Conservation (phyloP, 1,284 basidiomycete species). For the Cystobasidium slooffiae region DNA sequence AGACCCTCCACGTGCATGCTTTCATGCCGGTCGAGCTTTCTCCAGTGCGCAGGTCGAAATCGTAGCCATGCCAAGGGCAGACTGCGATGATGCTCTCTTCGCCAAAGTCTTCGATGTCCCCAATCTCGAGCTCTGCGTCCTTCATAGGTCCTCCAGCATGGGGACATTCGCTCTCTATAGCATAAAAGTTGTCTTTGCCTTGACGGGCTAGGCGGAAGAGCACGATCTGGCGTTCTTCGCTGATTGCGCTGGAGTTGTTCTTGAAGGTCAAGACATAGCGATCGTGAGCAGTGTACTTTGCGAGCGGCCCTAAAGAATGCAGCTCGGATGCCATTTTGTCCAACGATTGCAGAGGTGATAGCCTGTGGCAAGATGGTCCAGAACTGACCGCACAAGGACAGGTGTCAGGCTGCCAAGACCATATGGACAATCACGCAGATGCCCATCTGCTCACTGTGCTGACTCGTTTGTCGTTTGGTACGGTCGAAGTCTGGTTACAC, state of each 20-base stretch:
- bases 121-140: conserved; percentile 38
- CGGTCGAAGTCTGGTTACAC: too few species aligned
- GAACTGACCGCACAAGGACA: too few species aligned
- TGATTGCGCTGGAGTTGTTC: conserved; percentile 5
- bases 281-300: conserved; percentile 24
- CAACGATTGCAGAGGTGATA: too few species aligned
- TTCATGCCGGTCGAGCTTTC: conserved; percentile 75
- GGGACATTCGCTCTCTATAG: conserved; percentile 44
- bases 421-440: too few species aligned
- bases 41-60: conserved; percentile 72
- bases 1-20: conserved; percentile 76
- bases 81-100: conserved; percentile 60
- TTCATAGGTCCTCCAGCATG: conserved; percentile 44
- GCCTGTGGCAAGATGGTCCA: too few species aligned
- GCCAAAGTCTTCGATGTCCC: conserved; percentile 33
- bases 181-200: conserved; percentile 29
- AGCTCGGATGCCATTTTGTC: conserved; percentile 2
- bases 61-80: conserved; percentile 81
- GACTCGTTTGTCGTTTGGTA: too few species aligned
- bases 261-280: conserved; percentile 38
- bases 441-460: too few species aligned
- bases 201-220: conserved; percentile 40
- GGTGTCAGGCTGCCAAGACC: too few species aligned
- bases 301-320: conserved; percentile 11
- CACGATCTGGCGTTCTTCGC: conserved; percentile 35